Evolutionary conservation across 2,329 filamentous ascomycete genomes (phyloP).

Genomic region (Davidsoniella eucalypti): DNA sequence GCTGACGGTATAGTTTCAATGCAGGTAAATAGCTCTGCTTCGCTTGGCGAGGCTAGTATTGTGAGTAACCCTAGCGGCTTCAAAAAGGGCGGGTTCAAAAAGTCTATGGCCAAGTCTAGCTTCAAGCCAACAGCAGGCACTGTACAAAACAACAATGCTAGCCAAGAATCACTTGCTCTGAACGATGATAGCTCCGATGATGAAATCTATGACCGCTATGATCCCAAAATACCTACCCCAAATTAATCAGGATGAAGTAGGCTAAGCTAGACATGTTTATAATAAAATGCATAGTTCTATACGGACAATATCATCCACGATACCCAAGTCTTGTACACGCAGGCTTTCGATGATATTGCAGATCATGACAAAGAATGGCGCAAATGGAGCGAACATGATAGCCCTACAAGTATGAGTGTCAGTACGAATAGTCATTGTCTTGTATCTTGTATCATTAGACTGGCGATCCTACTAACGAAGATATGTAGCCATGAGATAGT

Average conservation of each 20-base stretch:
- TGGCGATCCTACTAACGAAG: slow-evolving; percentile 32
- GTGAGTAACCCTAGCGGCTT: slow-evolving; percentile 27
- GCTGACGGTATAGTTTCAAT: slow-evolving; percentile 53
- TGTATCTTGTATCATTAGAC: neutral
- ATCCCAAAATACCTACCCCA: slow-evolving; percentile 38
- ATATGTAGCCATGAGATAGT: slow-evolving; percentile 29
- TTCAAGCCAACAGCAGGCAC: slow-evolving; percentile 40
- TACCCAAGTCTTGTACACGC: slow-evolving; percentile 33
- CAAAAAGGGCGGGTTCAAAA: slow-evolving; percentile 61
- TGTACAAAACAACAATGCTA: neutral
- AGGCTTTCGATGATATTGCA: slow-evolving; percentile 39
- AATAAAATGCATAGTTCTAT: neutral
- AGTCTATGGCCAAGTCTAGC: slow-evolving; percentile 66
- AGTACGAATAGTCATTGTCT: neutral
- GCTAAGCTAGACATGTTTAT: neutral
- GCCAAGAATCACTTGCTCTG: neutral
- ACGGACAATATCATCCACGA: no score
- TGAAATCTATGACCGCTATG: slow-evolving; percentile 54
- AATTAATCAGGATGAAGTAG: slow-evolving; percentile 18
- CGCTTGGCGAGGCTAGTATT: neutral
- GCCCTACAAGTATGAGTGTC: slow-evolving; percentile 23
- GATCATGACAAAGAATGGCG: slow-evolving; percentile 43
- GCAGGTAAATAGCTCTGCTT: slow-evolving; percentile 30
- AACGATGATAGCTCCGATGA: slow-evolving; percentile 34
- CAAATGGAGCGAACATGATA: slow-evolving; percentile 39